Base-by-base conservation (phyloP, 2,329 filamentous ascomycete species). In the Alternaria viburni region DNA sequence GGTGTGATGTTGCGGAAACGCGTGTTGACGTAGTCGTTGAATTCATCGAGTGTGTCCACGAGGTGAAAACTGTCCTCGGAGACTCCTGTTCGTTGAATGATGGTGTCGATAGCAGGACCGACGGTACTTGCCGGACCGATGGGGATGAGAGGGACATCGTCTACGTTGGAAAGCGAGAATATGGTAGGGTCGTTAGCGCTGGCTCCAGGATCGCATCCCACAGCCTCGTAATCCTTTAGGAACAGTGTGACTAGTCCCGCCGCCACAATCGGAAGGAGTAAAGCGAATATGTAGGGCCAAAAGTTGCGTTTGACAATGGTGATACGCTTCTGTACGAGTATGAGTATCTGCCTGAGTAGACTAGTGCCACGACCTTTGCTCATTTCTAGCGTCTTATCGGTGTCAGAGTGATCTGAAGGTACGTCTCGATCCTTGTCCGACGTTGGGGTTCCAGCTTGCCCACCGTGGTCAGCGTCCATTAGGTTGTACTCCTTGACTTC, bases 231-330 rank as follows among this genome's bases (percentile, higher is more conserved):
- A 50, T 82, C 80, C 46, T 86, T 85, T 8, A 97, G 82, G 71
- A 95, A 94, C 3, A 96, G 83, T 4, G 90, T 92, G 0, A 93
- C 92, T 15, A 97, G 81, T 0, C 90, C 93, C 17, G 93, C 91
- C 1, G 93, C 91, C 59, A 93, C 83, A 57, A 97, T 87, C 0
- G 94, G 94, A 12, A 97, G 88, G 1, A 93, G 69, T 41, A 97
- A 85, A 1, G 93, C 93, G 3, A 89, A 88, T 8, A 90, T 74
- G 61, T 93, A 93, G 0, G 93, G 91, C 49, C 95, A 83, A 79
- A 89, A 91, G 74, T 95, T 97, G 36, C 90, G 86, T 71, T 90
- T 90, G 55, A 97, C 84, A 36, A 97, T 90, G 0, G 89, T 93
- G 61, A 88, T 82, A 28, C 94, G 87, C 79, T 97, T 97, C 57